Conservation (phyloP, 768 basidiomycete species). For the Mycena crocata region DNA sequence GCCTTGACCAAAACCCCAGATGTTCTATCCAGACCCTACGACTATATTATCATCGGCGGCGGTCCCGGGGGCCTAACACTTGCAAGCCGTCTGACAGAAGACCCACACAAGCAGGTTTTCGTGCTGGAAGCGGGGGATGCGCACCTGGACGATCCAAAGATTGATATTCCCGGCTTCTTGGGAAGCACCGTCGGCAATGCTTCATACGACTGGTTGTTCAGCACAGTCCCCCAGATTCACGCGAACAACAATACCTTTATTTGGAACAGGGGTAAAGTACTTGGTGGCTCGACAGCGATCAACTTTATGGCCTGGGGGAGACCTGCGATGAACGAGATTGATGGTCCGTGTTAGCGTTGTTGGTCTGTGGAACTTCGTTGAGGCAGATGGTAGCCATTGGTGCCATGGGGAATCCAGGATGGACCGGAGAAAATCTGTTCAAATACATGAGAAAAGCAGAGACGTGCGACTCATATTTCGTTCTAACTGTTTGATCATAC, state of each 20-base stretch:
- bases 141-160: conserved; percentile 35
- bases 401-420: conserved; percentile 50
- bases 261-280: conserved; percentile 17
- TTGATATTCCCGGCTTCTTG: conserved; percentile 36
- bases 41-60: conserved; percentile 18
- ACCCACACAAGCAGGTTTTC: conserved; percentile 46
- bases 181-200: conserved; percentile 32
- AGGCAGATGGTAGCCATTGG: conserved; percentile 34
- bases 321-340: conserved; percentile 44
- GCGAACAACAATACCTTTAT: conserved; percentile 23
- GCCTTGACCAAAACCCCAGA: neutral
- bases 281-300: conserved; percentile 44
- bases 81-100: conserved; percentile 52
- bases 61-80: conserved; percentile 50
- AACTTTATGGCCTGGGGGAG: conserved; percentile 45
- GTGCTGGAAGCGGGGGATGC: conserved; percentile 47
- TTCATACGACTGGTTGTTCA: conserved; percentile 38
- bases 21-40: neutral
- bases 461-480: conserved; percentile 28
- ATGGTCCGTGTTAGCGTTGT: conserved; percentile 38
- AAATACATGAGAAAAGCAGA: conserved; percentile 43
- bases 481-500: neutral
- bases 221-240: conserved; percentile 31
- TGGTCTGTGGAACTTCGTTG: too few species aligned
- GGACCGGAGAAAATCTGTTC: conserved; percentile 46